phyloP scores from a whole-genome alignment of 257 asterid species.

The Coffea canephora region DNA sequence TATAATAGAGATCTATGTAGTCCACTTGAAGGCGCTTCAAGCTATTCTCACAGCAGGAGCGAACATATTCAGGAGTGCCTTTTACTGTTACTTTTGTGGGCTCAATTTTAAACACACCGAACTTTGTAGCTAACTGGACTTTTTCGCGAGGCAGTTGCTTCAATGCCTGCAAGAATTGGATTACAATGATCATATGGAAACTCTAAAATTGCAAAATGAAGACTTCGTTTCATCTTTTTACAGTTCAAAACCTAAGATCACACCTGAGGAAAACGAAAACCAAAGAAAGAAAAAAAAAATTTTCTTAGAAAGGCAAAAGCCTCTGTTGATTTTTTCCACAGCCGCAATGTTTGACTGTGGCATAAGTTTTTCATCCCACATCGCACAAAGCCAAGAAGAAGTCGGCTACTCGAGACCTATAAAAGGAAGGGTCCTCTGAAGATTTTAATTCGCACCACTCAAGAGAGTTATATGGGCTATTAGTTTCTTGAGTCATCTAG shows the following conservation, averaged over 20 bases:
- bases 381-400: too few relatives aligned
- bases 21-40: constrained; percentile 56
- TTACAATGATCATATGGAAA: background rate
- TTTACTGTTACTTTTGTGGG: constrained; percentile 36
- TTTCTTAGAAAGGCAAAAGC: background rate
- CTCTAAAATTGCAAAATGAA: background rate
- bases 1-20: constrained; percentile 56
- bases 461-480: too few relatives aligned
- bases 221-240: background rate
- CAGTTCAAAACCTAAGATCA: background rate
- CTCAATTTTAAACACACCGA: constrained; percentile 38
- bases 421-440: too few relatives aligned
- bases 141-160: constrained; percentile 62
- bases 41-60: constrained; percentile 66
- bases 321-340: too few relatives aligned
- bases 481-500: too few relatives aligned
- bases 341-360: too few relatives aligned
- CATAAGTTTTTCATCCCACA: too few relatives aligned
- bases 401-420: too few relatives aligned
- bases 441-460: too few relatives aligned
- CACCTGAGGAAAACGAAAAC: background rate
- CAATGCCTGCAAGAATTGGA: constrained; percentile 41
- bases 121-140: constrained; percentile 60
- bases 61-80: constrained; percentile 57
- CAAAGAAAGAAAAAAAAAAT: background rate